These are phyloP conservation scores for Ilyonectria sp. DNA, from an alignment of 2,329 filamentous ascomycete species.

Conservation along the genomic window DNA sequence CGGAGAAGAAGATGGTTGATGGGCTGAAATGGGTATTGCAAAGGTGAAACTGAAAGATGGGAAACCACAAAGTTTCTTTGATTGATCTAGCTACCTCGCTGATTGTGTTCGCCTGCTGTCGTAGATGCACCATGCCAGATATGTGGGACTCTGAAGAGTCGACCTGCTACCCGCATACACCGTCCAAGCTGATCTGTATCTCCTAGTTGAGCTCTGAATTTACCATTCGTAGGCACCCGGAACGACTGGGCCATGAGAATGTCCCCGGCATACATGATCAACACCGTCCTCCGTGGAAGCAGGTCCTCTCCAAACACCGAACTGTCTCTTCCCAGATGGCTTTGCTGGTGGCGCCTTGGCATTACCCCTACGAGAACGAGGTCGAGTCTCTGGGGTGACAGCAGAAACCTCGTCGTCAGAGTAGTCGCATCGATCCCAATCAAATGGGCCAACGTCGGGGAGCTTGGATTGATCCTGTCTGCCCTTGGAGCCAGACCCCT, in stretches of 20 bases:
- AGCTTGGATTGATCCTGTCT: not conserved
- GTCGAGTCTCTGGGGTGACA: no score
- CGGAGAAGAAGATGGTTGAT: conserved; percentile 59
- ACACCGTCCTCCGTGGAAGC: not conserved
- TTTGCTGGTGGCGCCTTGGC: no score
- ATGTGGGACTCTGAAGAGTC: not conserved
- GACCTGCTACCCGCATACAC: not conserved
- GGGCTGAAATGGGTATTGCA: conserved; percentile 59
- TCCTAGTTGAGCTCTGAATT: not conserved
- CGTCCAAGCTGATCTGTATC: not conserved
- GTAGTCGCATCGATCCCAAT: no score
- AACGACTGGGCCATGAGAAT: not conserved
- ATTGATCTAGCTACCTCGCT: not conserved
- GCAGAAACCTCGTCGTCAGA: no score
- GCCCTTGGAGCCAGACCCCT: not conserved
- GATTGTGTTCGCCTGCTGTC: not conserved
- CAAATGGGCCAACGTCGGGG: no score
- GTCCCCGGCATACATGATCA: no score
- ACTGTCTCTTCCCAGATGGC: no score
- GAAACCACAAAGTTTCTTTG: not conserved
- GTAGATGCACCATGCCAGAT: not conserved
- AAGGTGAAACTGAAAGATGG: not conserved
- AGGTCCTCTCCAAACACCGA: not conserved
- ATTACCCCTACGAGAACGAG: no score
- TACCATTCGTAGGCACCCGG: not conserved